These are phyloP conservation scores for Backusella australiensis DNA, from an alignment of 192 early-diverging fungal species.

Conservation along the genomic window DNA sequence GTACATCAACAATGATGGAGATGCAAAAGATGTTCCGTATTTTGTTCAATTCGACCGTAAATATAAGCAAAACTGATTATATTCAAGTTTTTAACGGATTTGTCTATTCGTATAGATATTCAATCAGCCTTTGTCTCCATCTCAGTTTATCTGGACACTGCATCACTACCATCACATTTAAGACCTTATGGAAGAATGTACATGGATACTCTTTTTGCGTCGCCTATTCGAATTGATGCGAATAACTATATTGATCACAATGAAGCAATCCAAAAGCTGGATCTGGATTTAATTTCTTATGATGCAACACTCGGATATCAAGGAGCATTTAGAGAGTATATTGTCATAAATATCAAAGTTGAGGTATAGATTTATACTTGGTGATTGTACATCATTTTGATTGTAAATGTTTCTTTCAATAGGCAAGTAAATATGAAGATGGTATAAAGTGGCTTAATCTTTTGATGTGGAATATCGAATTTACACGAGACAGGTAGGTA, in stretches of 20 bases:
- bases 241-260: slow-evolving; percentile 37
- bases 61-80: not conserved
- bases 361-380: slow-evolving; percentile 19
- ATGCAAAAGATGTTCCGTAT: slow-evolving; percentile 37
- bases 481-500: slow-evolving; percentile 42
- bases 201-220: slow-evolving; percentile 48
- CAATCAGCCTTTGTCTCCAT: slow-evolving; percentile 51
- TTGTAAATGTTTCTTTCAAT: not conserved
- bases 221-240: slow-evolving; percentile 37
- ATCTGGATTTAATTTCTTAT: slow-evolving; percentile 51
- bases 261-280: slow-evolving; percentile 44
- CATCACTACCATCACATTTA: slow-evolving; percentile 38
- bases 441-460: slow-evolving; percentile 48
- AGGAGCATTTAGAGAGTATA: slow-evolving; percentile 33
- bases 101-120: slow-evolving; percentile 30
- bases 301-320: slow-evolving; percentile 35
- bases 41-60: slow-evolving; percentile 55
- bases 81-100: not conserved
- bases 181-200: slow-evolving; percentile 50
- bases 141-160: slow-evolving; percentile 44
- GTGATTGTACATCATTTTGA: not conserved
- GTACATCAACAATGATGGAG: slow-evolving; percentile 41
- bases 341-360: slow-evolving; percentile 30
- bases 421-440: slow-evolving; percentile 45
- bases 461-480: slow-evolving; percentile 51